Evolutionary conservation across 2,329 filamentous ascomycete genomes (phyloP).

Genomic region (Alternaria brassicae): DNA sequence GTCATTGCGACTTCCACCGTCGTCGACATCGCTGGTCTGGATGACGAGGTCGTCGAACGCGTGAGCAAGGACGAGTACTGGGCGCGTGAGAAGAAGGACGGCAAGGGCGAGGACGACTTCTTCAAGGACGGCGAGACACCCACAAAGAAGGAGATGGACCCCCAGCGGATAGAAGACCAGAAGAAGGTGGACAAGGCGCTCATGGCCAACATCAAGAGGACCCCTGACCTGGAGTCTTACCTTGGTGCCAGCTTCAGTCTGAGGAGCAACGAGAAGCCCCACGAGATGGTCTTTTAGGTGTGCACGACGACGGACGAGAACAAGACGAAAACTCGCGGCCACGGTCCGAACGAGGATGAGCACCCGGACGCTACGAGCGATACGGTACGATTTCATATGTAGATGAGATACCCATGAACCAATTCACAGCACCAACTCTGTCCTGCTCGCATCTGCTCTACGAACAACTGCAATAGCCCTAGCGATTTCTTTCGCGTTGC

Average conservation of each 20-base stretch:
- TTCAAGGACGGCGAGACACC: slow-evolving; percentile 96
- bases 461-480: neutral
- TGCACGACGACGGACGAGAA: neutral
- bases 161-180: slow-evolving; percentile 92
- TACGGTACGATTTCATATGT: slow-evolving; percentile 20
- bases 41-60: slow-evolving; percentile 75
- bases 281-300: slow-evolving; percentile 94
- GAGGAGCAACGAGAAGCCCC: slow-evolving; percentile 97
- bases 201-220: slow-evolving; percentile 95
- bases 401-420: slow-evolving; percentile 23
- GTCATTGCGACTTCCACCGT: slow-evolving; percentile 88
- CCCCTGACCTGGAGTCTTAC: slow-evolving; percentile 89
- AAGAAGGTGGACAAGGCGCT: slow-evolving; percentile 97
- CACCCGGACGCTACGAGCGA: slow-evolving; percentile 3
- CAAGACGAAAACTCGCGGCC: neutral
- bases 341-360: neutral
- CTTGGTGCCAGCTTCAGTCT: slow-evolving; percentile 94
- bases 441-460: neutral
- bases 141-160: slow-evolving; percentile 90
- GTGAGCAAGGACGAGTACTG: slow-evolving; percentile 87
- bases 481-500: neutral
- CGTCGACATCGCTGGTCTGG: slow-evolving; percentile 82
- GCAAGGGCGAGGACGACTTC: slow-evolving; percentile 96
- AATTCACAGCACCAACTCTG: slow-evolving; percentile 3
- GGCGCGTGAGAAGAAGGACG: slow-evolving; percentile 88